Evolutionary conservation across 192 early-diverging fungal species (phyloP), one percentile per base, ranked within the genome.

Genomic region (Cladochytrium replicatum): DNA sequence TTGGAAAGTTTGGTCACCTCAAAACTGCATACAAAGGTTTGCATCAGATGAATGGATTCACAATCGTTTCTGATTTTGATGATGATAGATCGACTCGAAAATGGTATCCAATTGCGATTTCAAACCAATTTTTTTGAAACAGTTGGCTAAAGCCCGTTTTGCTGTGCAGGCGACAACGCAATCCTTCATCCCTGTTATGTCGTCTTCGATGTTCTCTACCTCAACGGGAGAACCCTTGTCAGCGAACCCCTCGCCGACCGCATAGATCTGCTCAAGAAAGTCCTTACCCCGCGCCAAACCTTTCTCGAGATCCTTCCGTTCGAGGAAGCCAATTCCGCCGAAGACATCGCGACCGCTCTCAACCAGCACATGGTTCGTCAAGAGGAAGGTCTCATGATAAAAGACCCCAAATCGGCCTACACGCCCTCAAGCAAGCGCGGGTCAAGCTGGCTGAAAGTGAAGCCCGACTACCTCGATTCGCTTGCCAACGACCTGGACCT

Each of bases 401-500:
- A 90, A 50, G 70, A 83, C 32, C 86, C 86, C 2, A 34, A 43
- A 4, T 66, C 72, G 6, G 24, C 22, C 2, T 90, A 90, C 60
- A 41, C 52, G 2, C 67, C 68, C 8, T 62, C 75, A 22, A 52
- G 53, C 37, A 66, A 66, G 41, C 66, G 79, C 9, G 52, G 60
- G 15, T 38, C 66, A 15, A 61, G 67, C 19, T 90, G 87, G 86
- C 45, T 88, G 24, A 90, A 90, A 46, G 48, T 90, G 11, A 90
- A 77, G 49, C 80, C 87, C 0, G 87, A 90, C 11, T 90, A 87
- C 56, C 59, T 88, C 8, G 81, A 83, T 32, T 48, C 60, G 2
- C 56, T 88, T 2, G 69, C 64, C 29, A 82, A 90, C 40, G 80
- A 80, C 52, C 49, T 87, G 31, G 87, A 90, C 57, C 55, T 90